Base-by-base conservation (phyloP, 1,284 basidiomycete species). In the Ustilago shanxiensis region DNA sequence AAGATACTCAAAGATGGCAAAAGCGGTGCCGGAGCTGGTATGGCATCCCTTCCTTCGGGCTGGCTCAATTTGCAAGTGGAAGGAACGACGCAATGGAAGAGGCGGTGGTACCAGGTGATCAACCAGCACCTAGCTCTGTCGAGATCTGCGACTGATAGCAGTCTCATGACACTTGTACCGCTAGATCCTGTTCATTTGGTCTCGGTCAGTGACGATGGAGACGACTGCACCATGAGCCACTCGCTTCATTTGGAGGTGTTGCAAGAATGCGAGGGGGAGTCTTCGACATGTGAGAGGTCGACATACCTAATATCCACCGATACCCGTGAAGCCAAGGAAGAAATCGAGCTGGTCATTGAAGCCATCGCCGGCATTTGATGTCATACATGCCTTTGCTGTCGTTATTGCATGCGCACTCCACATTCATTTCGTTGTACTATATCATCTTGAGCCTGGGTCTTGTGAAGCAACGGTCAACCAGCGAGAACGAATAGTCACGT, bases 11-110 rank as follows among this genome's bases (percentile, higher is more conserved):
- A 18, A 20, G 20, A 9, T 2, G 47, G 10, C 14, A n/a, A 11
- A 10, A 6, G 20, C 5, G 16, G 11, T 8, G 10, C 3, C 13
- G 44, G 22, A 3, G n/a, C n/a, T 45, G 44, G 8, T 3, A 9
- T 7, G 13, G 7, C 16, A 4, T 20, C 52, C 18, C 8, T 71
- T 8, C 24, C 60, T 7, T 49, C 53, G 4, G 68, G 68, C 18
- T 71, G 62, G 63, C 58, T 71, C 16, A 65, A 65, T 35, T 16
- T 71, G 16, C 68, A 71, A 16, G 20, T 29, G 2, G 62, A 57
- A 5, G 68, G 58, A 3, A 45, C 52, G 13, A 37, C 60, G 11
- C 63, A 60, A 6, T 58, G 62, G 62, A 63, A 47, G 29, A 49
- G 63, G 18, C 68, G 68, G 11, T 71, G 68, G 68, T 60, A 64